Evolutionary conservation across 192 early-diverging fungal genomes (phyloP), one percentile per base, ranked within the genome.

Genomic region (Glomus cerebriforme): DNA sequence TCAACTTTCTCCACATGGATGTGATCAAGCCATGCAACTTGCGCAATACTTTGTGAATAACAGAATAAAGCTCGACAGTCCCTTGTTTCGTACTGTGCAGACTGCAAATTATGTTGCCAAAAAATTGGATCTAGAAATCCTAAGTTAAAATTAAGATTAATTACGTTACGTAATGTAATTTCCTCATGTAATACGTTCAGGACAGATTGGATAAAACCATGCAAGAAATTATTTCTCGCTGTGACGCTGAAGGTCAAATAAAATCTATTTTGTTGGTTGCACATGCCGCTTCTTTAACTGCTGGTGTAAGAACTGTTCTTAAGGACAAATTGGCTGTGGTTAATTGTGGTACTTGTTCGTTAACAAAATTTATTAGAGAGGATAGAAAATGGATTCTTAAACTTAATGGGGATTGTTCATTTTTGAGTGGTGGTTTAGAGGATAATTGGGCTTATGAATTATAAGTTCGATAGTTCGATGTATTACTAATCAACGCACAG

Each of bases 231-330:
- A 69, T 69, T 29, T 26, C 67, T 27, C 67, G 24, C 1, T 69
- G 27, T 35, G 32, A 70, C 4, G 31, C 22, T 3, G 67, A 31
- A 34, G 31, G 22, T 15, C n/a, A 70, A 5, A 31, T 70, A 10
- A 70, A 70, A 2, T 29, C 67, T 70, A 35, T 70, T 35, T 35
- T 70, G 34, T 29, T 31, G 12, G 27, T 70, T 2, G 34, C 15
- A 13, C 31, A 70, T 70, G 67, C 67, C 7, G 67, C 67, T 31
- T 34, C 67, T 22, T 2, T 70, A 8, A 34, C 31, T 29, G 67
- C 67, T n/a, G 67, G 67, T 13, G 67, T 70, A 8, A 70, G 67
- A 39, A 10, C 67, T 70, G 67, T 70, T 37, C 22, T 70, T 4
- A 31, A 37, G n/a, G 67, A 70, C 22, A 39, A 10, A 70, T 31